Evolutionary conservation across 352 stramenopile species (phyloP), one percentile per base, ranked within the genome.

Genomic region (Pythium guiyangense): DNA sequence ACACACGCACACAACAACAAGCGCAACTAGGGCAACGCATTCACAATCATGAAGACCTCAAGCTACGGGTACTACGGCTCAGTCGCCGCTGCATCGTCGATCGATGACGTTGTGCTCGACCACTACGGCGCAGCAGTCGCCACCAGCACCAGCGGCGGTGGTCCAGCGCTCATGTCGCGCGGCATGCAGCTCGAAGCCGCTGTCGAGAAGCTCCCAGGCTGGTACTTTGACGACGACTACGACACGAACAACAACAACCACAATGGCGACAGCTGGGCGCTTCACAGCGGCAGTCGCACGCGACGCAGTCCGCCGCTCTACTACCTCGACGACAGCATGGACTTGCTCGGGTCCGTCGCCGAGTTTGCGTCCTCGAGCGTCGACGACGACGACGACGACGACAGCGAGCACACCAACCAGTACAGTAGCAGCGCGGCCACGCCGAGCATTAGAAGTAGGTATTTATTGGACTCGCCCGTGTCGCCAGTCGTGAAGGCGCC

Each of bases 171-270:
- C 20, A 63, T 75, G 31, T 86, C 78, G 10, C 78, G 81, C 42
- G 78, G 78, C 47, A 68, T 70, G 50, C 74, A 88, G 56, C 76
- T 91, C 50, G 81, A 91, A 53, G 78, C 71, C 14, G 81, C 70
- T 11, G 74, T 91, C 14, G 80, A 91, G 47, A 79, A 69, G 62
- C 62, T 91, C 26, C 77, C 80, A 2, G 64, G 74, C 29, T 88
- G 76, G 76, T 88, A 84, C 58, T 89, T 91, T 61, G 74, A 67
- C 29, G 54, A 67, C 35, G 63, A 63, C 59, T 45, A 73, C 56
- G 56, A 49, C n/a, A 22, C 15, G 15, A 46, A 46, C 18, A 31
- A 59, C 22, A 53, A 61, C 52, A 27, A n/a, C n/a, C n/a, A 27
- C 42, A 47, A 27, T 15, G 43, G 64, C 44, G 50, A 63, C 59